Percentiles rank a stretch among this genome's conserved stretches.
These are phyloP conservation scores for Lactarius tabidus DNA, from an alignment of 768 basidiomycete genomes.

Conservation along the genomic window DNA sequence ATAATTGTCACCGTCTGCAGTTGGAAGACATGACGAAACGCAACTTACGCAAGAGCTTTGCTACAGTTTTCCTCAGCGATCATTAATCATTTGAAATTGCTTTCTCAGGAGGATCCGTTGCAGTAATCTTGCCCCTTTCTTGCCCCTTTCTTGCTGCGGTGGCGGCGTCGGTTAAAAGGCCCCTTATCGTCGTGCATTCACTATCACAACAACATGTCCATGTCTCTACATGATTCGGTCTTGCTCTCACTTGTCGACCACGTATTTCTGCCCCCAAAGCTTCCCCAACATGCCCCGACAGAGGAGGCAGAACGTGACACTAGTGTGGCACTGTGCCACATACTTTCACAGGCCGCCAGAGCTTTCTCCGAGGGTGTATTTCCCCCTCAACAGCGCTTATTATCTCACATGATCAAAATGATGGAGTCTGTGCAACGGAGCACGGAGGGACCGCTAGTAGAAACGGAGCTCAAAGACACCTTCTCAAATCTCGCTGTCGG, in stretches of 20 bases:
- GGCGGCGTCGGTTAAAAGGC: neutral
- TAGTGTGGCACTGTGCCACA: constrained; percentile 5
- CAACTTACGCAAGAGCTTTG: no score
- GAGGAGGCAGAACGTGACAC: neutral
- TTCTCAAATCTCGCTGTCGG: neutral
- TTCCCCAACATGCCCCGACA: constrained; percentile 7
- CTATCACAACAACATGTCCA: neutral
- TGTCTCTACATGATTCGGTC: neutral
- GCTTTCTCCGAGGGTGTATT: neutral
- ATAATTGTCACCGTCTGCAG: no score
- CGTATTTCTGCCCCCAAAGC: constrained; percentile 15
- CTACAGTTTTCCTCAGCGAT: no score
- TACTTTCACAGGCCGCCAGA: neutral
- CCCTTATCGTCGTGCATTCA: neutral
- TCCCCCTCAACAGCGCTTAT: neutral
- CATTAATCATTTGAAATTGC: no score
- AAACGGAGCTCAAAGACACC: neutral
- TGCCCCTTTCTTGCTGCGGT: neutral
- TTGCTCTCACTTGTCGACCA: constrained; percentile 4
- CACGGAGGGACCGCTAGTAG: neutral
- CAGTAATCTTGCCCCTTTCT: no score
- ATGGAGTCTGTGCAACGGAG: neutral
- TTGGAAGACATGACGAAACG: no score
- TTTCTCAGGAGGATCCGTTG: no score
- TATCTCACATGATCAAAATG: constrained; percentile 5